phyloP scores from a whole-genome alignment of 2,329 filamentous ascomycete species.

The Grosmannia penicillata region DNA sequence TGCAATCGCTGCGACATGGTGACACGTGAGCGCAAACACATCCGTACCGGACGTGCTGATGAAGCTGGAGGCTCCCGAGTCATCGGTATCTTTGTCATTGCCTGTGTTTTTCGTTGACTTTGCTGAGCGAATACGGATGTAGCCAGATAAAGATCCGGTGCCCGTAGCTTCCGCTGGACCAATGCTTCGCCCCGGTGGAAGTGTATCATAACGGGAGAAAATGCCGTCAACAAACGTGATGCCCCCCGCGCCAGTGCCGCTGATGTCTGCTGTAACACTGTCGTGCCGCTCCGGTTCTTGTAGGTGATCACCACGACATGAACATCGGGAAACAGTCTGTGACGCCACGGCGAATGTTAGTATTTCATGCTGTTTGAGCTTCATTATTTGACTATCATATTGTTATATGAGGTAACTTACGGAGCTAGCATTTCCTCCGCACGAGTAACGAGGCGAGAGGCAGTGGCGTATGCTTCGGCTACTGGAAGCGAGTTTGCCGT shows the following conservation, averaged over 20 bases:
- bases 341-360: too few relatives aligned
- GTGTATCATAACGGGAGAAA: neutral
- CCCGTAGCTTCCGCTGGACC: neutral
- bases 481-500: neutral
- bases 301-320: conserved; percentile 1
- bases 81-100: too few relatives aligned
- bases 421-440: neutral
- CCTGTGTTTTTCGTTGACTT: too few relatives aligned
- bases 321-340: neutral
- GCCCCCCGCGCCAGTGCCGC: neutral
- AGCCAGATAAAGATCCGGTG: neutral
- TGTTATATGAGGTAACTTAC: neutral
- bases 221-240: neutral
- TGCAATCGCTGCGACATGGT: neutral
- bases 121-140: neutral
- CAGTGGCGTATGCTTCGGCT: neutral
- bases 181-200: neutral
- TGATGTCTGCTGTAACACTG: too few relatives aligned
- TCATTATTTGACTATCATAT: neutral
- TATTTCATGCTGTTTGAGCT: too few relatives aligned
- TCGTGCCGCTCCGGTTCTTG: too few relatives aligned
- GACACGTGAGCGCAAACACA: neutral
- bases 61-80: too few relatives aligned
- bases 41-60: too few relatives aligned
- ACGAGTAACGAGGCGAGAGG: neutral